Evolutionary conservation across 305 asterid species (phyloP).

Genomic region (Salvia sclarea): DNA sequence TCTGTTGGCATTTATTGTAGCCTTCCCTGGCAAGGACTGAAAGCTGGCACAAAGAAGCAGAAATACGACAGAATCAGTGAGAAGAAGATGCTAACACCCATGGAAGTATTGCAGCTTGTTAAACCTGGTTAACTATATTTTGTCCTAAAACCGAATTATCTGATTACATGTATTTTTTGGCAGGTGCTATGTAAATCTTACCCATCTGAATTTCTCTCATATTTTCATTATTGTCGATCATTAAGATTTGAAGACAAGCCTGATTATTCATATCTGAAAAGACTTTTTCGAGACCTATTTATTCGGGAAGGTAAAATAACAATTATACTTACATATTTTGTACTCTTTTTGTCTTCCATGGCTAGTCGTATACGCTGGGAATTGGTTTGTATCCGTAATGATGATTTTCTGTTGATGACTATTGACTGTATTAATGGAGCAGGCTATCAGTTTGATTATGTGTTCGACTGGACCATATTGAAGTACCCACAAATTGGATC

Average conservation of each 20-base stretch:
- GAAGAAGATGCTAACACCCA: conserved; percentile 86
- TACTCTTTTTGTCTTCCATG: conserved; percentile 18
- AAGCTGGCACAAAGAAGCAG: conserved; percentile 94
- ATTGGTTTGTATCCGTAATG: conserved; percentile 20
- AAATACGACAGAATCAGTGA: conserved; percentile 90
- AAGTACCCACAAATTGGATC: conserved; percentile 89
- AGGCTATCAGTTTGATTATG: conserved; percentile 97
- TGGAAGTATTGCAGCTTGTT: conserved; percentile 55
- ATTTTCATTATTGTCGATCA: conserved; percentile 88
- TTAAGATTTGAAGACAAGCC: conserved; percentile 93
- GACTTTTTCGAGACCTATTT: conserved; percentile 89
- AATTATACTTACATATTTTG: not conserved
- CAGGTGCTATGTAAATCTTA: conserved; percentile 88
- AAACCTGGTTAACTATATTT: conserved; percentile 7
- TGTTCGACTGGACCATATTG: conserved; percentile 92
- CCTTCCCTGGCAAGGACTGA: conserved; percentile 97
- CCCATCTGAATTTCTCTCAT: conserved; percentile 88
- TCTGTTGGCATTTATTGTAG: conserved; percentile 35
- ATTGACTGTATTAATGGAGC: conserved; percentile 16
- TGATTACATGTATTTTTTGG: not conserved
- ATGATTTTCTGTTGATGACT: conserved; percentile 4
- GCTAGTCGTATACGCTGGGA: conserved; percentile 4
- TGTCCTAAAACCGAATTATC: conserved; percentile 6
- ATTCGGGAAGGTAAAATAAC: conserved; percentile 72
- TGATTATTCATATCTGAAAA: conserved; percentile 89